Base-by-base conservation (phyloP, 257 asterid species). In the Gentiana macrophylla region DNA sequence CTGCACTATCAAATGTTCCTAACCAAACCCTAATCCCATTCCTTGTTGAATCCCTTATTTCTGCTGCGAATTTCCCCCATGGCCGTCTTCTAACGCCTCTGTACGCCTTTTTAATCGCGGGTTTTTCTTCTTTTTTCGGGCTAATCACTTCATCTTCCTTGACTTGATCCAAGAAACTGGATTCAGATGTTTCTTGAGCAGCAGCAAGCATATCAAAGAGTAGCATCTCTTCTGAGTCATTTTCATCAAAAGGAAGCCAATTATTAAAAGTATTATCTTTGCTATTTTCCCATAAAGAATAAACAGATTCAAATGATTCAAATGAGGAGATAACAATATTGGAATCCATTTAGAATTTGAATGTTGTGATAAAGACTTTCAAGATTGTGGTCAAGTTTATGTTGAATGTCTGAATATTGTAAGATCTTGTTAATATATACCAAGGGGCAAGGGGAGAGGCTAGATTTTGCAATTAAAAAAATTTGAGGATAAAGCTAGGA, bases 21-120 rank as follows among this genome's bases (percentile, higher is more conserved):
- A 87, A 78, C 96, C 96, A 87, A 4, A 87, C 96, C 7, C 96
- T 59, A 32, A 78, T 72, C 3, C 96, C 94, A 45, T 84, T 80
- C 71, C 96, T 57, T 0, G 96, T 87, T 2, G 96, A 87, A 49
- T 87, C 96, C 53, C 96, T 66, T 4, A 86, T 86, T 71, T 86
- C 96, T 11, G 95, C 95, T 46, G 96, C 96, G 66, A 67, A 86
- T 59, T 84, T 86, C 35, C 96, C 95, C 95, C 95, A 84, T 13
- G 95, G 95, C 65, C 96, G 74, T 74, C 84, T 64, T 6, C 95
- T 51, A 7, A 86, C 95, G 2, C 95, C 95, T 35, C 95, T 57
- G 75, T 76, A 81, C 0, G 75, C 64, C 55, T 66, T 79, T 41
- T 60, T 79, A 1, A 7, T 41, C 9, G 46, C 46, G 6, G 46